Base-by-base conservation (phyloP, 805 yeast genomes). In the Saturnispora ahearnii region DNA sequence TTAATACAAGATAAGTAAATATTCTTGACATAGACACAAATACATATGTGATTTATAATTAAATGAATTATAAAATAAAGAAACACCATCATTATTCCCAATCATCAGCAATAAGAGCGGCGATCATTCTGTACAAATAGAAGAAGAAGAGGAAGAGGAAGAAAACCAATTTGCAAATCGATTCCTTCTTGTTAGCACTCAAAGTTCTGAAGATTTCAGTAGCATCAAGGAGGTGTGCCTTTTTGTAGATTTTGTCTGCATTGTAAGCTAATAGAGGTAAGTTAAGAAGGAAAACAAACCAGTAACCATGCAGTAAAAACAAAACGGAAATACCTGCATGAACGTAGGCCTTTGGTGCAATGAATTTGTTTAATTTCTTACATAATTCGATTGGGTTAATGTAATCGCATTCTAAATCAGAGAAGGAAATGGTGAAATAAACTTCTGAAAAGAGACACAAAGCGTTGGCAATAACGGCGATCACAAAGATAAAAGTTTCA, bases 311-410 rank as follows among this genome's bases (percentile, higher is more conserved):
- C 55, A 91, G 64, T 58, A 93, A 72, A 65, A 91, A 84, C 56
- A 87, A 68, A 3, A 75, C 52, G 6, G 96, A 76, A 56, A 89
- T 65, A 51, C 82, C 71, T 2, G 76, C 93, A 61, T 91, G 97
- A 51, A 87, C 69, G 4, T 75, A 82, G 28, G 96, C 96, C 70
- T 93, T 98, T 45, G 97, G 97, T 38, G 85, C 73, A 59, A 91
- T 82, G 71, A 87, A 82, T 59, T 84, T 82, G 75, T 93, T 93
- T 65, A 93, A 79, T 62, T 87, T 84, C 72, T 87, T 87, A 72
- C 99, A 93, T 60, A 93, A 76, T 70, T 91, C 98, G 65, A 91
- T 88, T 51, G 98, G 98, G 68, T 91, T 93, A 72, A 91, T 90
- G 74, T 91, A 93, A 69, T 93, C 99, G 63, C 90, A 82, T 69